phyloP scores from a whole-genome alignment of 441 rosid genomes.

The Populus hybrid region DNA sequence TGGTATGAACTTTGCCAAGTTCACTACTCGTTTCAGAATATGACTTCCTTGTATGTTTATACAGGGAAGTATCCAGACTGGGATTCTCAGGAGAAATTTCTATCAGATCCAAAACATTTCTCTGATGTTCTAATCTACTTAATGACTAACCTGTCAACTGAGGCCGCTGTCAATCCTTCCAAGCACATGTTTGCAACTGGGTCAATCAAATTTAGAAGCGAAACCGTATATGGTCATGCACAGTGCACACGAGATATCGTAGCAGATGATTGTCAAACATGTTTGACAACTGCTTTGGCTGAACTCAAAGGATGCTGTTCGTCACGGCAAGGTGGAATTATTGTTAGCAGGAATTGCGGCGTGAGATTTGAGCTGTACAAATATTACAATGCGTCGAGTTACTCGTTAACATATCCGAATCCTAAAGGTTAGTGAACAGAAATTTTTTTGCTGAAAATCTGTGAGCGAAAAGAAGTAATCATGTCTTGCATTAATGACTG shows the following conservation, averaged over 20 bases:
- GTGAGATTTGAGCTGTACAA: constrained; percentile 24
- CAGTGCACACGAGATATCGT: constrained; percentile 32
- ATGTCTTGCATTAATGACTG: not conserved
- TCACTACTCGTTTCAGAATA: constrained; percentile 22
- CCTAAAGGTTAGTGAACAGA: constrained; percentile 8
- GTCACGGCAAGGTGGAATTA: constrained; percentile 22
- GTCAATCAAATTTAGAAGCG: not conserved
- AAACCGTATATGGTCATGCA: constrained; percentile 23
- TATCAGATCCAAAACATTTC: constrained; percentile 7
- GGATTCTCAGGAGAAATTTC: not conserved
- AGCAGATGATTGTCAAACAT: constrained; percentile 2
- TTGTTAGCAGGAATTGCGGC: constrained; percentile 30
- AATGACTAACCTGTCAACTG: constrained; percentile 8
- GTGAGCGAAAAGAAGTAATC: not conserved
- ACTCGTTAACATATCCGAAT: not conserved
- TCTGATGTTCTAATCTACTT: not conserved
- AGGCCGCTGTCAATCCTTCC: constrained; percentile 2
- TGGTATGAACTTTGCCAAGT: constrained; percentile 36
- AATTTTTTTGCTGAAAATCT: not conserved
- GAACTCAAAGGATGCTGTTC: constrained; percentile 20
- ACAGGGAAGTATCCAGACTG: constrained; percentile 11
- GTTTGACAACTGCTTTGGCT: constrained; percentile 13
- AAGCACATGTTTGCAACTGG: constrained; percentile 23
- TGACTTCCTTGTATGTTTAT: not conserved
- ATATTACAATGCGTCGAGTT: constrained; percentile 24